phyloP scores from a whole-genome alignment of 1,284 basidiomycete genomes.

The Trametes sp. region DNA sequence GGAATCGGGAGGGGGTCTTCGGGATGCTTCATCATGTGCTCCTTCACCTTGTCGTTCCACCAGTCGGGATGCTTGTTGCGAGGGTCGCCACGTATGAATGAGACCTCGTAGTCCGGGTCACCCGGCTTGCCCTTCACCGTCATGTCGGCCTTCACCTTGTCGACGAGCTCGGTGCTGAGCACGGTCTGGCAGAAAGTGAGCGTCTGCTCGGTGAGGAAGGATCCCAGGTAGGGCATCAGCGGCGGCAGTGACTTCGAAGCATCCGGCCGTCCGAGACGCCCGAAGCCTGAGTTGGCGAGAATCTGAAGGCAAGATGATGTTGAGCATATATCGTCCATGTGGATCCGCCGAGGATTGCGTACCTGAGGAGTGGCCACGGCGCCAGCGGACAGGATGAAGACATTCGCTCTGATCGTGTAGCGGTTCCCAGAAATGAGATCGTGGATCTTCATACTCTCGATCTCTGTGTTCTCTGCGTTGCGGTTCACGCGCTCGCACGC shows the following conservation, averaged over 20 bases:
- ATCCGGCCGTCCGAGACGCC: background rate
- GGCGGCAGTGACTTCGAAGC: background rate
- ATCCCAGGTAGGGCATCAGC: conserved; percentile 23
- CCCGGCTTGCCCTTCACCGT: conserved; percentile 1
- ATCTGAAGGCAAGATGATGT: conserved; percentile 19
- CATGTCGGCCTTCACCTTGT: conserved; percentile 8
- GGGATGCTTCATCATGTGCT: conserved; percentile 41
- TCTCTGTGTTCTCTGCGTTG: background rate
- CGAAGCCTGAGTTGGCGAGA: conserved; percentile 32
- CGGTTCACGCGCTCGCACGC: conserved; percentile 5
- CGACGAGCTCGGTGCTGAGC: conserved; percentile 8
- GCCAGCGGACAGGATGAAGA: conserved; percentile 34
- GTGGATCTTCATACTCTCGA: conserved; percentile 22
- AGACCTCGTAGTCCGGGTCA: conserved; percentile 17
- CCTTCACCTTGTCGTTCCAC: conserved; percentile 46
- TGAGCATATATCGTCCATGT: no score
- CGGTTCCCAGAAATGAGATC: conserved; percentile 18
- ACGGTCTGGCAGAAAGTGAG: conserved; percentile 20
- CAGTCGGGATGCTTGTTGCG: conserved; percentile 24
- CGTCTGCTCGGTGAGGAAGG: conserved; percentile 37
- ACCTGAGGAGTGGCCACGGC: conserved; percentile 37
- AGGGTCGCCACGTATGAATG: conserved; percentile 10
- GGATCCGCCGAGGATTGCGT: background rate
- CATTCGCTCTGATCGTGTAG: conserved; percentile 22
- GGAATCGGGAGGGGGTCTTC: conserved; percentile 38